Conservation (phyloP, 371 early-diverging fungal species). For the Ordospora colligata region DNA sequence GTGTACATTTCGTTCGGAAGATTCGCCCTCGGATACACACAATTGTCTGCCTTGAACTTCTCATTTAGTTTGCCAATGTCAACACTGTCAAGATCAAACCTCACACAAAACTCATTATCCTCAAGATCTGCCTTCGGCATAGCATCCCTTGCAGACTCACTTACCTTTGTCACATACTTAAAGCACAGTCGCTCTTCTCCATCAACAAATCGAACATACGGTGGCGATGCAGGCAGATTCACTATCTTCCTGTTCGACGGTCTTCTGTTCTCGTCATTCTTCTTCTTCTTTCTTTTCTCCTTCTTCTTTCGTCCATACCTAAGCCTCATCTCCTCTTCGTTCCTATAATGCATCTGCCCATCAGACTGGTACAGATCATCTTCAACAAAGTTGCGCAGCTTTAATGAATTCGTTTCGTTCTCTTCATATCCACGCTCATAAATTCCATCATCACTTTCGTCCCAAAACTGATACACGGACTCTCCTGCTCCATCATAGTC, state of each 20-base stretch:
- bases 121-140: slow-evolving; percentile 58
- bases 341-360: background rate
- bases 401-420: slow-evolving; percentile 46
- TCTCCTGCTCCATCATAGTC: background rate
- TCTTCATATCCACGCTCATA: slow-evolving; percentile 30
- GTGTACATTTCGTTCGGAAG: slow-evolving; percentile 65
- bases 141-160: slow-evolving; percentile 53
- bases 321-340: slow-evolving; percentile 32
- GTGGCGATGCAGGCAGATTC: slow-evolving; percentile 62
- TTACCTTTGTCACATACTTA: slow-evolving; percentile 62
- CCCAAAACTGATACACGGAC: slow-evolving; percentile 24
- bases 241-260: slow-evolving; percentile 56
- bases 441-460: slow-evolving; percentile 47
- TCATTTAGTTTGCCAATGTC: slow-evolving; percentile 64
- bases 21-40: slow-evolving; percentile 75
- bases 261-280: slow-evolving; percentile 46
- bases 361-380: slow-evolving; percentile 35
- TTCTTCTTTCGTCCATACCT: slow-evolving; percentile 49
- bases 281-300: slow-evolving; percentile 53
- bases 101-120: slow-evolving; percentile 66
- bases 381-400: slow-evolving; percentile 45
- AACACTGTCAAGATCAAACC: slow-evolving; percentile 69
- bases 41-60: slow-evolving; percentile 69
- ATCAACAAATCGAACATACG: slow-evolving; percentile 58
- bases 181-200: slow-evolving; percentile 62